Evolutionary conservation across 2,329 filamentous ascomycete genomes (phyloP).

Genomic region (Talaromyces sp.): DNA sequence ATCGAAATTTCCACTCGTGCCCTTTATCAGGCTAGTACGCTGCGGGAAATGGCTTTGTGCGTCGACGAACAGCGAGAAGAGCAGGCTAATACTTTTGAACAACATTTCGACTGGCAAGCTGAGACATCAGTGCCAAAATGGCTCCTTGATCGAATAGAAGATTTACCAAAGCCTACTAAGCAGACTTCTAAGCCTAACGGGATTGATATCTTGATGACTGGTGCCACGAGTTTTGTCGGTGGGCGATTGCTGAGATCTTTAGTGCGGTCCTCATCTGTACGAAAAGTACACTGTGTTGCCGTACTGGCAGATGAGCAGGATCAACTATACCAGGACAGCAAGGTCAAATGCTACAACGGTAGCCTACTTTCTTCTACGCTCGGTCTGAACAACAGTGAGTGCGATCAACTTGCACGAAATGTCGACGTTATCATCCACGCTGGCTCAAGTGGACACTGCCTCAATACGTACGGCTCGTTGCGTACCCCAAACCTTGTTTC

Average conservation of each 20-base stretch:
- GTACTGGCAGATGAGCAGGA: slow-evolving; percentile 12
- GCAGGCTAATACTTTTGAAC: neutral
- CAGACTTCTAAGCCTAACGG: neutral
- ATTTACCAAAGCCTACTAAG: neutral
- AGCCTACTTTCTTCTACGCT: slow-evolving; percentile 31
- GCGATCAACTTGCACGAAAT: slow-evolving; percentile 20
- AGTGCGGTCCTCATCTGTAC: slow-evolving; percentile 22
- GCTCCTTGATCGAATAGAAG: neutral
- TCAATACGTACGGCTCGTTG: slow-evolving; percentile 23
- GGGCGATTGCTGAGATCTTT: slow-evolving; percentile 34
- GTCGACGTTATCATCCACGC: slow-evolving; percentile 51
- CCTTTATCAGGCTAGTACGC: slow-evolving; percentile 17
- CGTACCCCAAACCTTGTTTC: slow-evolving; percentile 20
- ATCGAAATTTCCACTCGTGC: slow-evolving; percentile 15
- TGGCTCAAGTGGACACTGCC: slow-evolving; percentile 34
- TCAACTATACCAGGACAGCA: slow-evolving; percentile 15
- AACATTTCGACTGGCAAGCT: slow-evolving; percentile 33
- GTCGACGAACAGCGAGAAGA: neutral
- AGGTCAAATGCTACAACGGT: slow-evolving; percentile 31
- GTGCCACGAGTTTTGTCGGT: slow-evolving; percentile 34
- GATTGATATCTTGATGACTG: slow-evolving; percentile 20
- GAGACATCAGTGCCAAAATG: slow-evolving; percentile 25
- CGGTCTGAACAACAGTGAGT: slow-evolving; percentile 31
- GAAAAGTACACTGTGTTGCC: slow-evolving; percentile 42
- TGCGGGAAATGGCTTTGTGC: slow-evolving; percentile 12